Conservation (phyloP, 345 rosid species). For the Syzygium grande region DNA sequence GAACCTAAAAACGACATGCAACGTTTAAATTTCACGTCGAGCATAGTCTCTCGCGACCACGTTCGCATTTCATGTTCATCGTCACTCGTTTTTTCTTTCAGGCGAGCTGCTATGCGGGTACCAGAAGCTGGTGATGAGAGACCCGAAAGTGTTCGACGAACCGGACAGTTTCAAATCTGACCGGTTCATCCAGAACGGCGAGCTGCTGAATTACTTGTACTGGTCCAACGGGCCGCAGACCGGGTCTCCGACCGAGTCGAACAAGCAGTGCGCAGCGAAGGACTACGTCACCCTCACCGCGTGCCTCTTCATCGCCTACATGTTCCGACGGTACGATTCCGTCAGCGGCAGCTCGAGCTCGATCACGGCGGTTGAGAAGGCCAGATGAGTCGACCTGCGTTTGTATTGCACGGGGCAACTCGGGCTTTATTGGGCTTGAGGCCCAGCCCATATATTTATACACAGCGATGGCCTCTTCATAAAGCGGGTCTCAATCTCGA, state of each 20-base stretch:
- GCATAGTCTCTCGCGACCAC: not conserved
- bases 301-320: slow-evolving; percentile 42
- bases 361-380: slow-evolving; percentile 51
- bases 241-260: slow-evolving; percentile 45
- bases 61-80: not conserved
- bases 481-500: not conserved
- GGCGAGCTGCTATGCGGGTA: slow-evolving; percentile 79
- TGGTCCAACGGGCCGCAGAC: slow-evolving; percentile 94
- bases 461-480: not conserved
- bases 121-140: slow-evolving; percentile 64
- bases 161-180: slow-evolving; percentile 66
- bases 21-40: not conserved
- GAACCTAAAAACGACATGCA: not conserved
- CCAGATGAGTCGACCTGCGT: not conserved
- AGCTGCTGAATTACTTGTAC: slow-evolving; percentile 44
- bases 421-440: not conserved
- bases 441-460: not conserved
- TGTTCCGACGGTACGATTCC: slow-evolving; percentile 56
- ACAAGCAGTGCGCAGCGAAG: slow-evolving; percentile 83
- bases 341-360: slow-evolving; percentile 26
- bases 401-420: not conserved
- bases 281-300: slow-evolving; percentile 55
- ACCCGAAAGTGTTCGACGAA: slow-evolving; percentile 49
- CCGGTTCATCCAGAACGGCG: slow-evolving; percentile 37
- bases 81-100: not conserved